phyloP scores from a whole-genome alignment of 202 grass and related monocot genomes.

The Panicum virgatum region DNA sequence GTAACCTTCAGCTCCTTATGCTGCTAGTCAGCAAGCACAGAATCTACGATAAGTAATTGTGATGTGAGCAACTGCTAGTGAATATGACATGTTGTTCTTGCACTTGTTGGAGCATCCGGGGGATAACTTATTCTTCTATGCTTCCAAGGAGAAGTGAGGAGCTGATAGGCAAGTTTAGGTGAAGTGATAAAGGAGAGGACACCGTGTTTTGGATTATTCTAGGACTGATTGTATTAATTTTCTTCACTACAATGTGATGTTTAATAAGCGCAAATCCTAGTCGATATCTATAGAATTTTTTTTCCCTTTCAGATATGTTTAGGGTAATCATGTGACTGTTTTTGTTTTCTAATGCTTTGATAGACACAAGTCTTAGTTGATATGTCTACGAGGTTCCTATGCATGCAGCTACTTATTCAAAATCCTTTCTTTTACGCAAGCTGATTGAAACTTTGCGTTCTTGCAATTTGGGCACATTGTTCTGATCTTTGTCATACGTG shows the following conservation, averaged over 20 bases:
- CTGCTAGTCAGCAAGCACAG: neutral
- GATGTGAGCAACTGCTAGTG: neutral
- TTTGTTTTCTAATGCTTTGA: neutral
- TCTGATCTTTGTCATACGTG: neutral
- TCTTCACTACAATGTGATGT: neutral
- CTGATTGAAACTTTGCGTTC: neutral
- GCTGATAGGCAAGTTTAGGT: neutral
- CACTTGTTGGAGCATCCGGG: neutral
- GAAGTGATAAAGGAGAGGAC: neutral
- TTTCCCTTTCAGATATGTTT: neutral
- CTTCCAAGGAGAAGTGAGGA: conserved; percentile 19
- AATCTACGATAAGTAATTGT: neutral
- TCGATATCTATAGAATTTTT: neutral
- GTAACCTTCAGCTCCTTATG: neutral
- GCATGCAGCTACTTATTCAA: neutral
- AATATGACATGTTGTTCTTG: neutral
- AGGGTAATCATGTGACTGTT: neutral
- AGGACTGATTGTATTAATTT: neutral
- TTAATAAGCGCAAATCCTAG: conserved; percentile 1
- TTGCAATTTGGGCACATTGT: neutral
- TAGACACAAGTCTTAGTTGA: neutral
- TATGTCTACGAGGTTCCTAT: neutral
- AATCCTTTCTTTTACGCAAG: neutral
- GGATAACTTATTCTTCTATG: conserved; percentile 5
- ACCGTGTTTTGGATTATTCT: neutral